Conservation (phyloP, 2,329 filamentous ascomycete genomes). For the Volutella citrinella region DNA sequence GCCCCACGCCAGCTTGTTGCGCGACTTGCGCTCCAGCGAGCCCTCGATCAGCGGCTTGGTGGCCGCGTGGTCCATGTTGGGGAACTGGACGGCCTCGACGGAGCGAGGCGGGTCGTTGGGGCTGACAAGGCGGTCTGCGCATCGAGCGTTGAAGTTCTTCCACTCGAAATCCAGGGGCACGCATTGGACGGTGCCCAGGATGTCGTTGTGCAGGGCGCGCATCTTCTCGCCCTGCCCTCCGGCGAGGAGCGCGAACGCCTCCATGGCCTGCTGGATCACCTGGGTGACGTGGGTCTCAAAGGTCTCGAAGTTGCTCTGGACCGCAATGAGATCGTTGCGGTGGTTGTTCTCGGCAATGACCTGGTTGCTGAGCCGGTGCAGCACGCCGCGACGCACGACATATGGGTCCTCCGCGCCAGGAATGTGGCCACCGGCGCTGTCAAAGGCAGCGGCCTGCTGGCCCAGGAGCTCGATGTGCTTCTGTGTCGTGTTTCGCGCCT, state of each 20-base stretch:
- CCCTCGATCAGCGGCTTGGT: constrained; percentile 86
- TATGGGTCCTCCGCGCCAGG: constrained; percentile 81
- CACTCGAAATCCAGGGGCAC: constrained; percentile 88
- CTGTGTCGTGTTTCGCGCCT: constrained; percentile 80
- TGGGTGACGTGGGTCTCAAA: constrained; percentile 86
- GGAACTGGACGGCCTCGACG: constrained; percentile 73
- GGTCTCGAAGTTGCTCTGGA: constrained; percentile 84
- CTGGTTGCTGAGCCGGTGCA: constrained; percentile 85
- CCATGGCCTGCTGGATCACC: constrained; percentile 78
- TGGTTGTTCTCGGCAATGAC: constrained; percentile 95
- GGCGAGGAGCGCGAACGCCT: constrained; percentile 78
- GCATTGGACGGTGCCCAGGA: constrained; percentile 71
- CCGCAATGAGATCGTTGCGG: constrained; percentile 81
- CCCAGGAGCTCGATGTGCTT: constrained; percentile 95
- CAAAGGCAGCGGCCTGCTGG: constrained; percentile 77
- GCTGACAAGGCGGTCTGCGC: constrained; percentile 71
- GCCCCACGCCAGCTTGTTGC: constrained; percentile 75
- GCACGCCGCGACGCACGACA: constrained; percentile 74
- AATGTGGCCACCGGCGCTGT: constrained; percentile 70
- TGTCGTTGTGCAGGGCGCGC: constrained; percentile 78
- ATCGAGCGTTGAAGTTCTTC: constrained; percentile 76
- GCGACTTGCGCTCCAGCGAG: constrained; percentile 83
- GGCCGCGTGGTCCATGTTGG: constrained; percentile 80
- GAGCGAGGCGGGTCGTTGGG: constrained; percentile 70
- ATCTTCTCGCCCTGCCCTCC: constrained; percentile 79